Percentiles rank a stretch among this genome's conserved stretches.
phyloP scores from a whole-genome alignment of 208 protist species.

The Acanthamoeba culbertsoni region DNA sequence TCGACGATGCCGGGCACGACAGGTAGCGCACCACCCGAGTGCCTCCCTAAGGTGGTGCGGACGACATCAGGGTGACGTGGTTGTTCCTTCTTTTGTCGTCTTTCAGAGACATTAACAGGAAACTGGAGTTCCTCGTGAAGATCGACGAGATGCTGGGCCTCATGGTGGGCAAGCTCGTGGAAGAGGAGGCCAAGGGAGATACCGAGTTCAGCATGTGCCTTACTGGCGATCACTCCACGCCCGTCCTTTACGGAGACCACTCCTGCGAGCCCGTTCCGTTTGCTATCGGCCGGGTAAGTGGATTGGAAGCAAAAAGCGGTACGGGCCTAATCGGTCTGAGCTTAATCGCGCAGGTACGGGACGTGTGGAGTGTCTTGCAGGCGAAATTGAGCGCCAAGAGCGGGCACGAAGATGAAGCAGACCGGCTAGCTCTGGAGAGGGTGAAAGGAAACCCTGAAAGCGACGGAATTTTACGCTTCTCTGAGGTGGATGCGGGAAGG shows the following conservation, averaged over 20 bases:
- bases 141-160: conserved; percentile 76
- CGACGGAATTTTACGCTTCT: conserved; percentile 7
- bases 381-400: not conserved
- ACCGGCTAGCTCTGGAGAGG: not conserved
- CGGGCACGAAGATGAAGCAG: not conserved
- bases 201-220: conserved; percentile 68
- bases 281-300: conserved; percentile 61
- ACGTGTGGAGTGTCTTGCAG: not conserved
- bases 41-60: too few relatives aligned
- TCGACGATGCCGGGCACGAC: conserved; percentile 85
- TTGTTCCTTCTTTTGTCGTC: not conserved
- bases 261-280: conserved; percentile 83
- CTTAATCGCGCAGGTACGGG: not conserved
- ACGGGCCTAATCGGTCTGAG: not conserved
- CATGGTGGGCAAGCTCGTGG: conserved; percentile 56
- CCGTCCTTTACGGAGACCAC: conserved; percentile 78
- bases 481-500: conserved; percentile 54
- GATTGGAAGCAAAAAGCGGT: too few relatives aligned
- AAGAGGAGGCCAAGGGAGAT: conserved; percentile 40
- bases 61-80: too few relatives aligned
- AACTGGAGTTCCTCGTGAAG: conserved; percentile 75
- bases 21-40: conserved; percentile 49
- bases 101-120: not conserved
- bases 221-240: conserved; percentile 85
- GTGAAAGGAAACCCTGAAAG: not conserved